Evolutionary conservation across 805 yeast genomes (phyloP).

Genomic region (Hemisphaericaspora nanyangensis): DNA sequence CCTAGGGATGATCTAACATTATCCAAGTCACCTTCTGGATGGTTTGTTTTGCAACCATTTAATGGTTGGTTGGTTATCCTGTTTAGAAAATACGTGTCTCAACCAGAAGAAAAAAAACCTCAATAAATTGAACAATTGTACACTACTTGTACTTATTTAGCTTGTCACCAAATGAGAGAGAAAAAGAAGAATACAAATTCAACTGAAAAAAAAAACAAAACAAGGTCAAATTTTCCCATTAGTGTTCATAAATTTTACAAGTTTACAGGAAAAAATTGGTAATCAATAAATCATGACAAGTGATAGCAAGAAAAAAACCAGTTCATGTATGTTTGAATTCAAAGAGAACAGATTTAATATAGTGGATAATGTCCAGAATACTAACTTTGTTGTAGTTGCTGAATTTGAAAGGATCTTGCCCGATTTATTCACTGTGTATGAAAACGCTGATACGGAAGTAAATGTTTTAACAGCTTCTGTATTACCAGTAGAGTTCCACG

Average conservation of each 20-base stretch:
- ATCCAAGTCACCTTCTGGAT: not conserved
- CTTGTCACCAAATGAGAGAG: too few relatives aligned
- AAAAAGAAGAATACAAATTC: constrained; percentile 1
- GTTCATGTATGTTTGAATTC: constrained; percentile 5
- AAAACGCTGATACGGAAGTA: constrained; percentile 22
- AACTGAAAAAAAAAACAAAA: not conserved
- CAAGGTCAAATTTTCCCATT: not conserved
- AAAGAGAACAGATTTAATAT: not conserved
- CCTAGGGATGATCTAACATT: not conserved
- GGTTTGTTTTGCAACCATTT: not conserved
- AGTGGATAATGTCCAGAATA: constrained; percentile 1
- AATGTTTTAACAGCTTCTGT: constrained; percentile 13
- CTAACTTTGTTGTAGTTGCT: constrained; percentile 6
- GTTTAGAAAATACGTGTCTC: constrained; percentile 1
- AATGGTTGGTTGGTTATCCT: not conserved
- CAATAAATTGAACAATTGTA: too few relatives aligned
- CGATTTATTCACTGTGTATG: constrained; percentile 22
- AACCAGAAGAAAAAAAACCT: constrained; percentile 6
- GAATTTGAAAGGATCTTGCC: constrained; percentile 13
- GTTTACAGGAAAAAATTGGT: constrained; percentile 2
- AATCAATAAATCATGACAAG: constrained; percentile 7
- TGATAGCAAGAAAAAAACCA: constrained; percentile 2
- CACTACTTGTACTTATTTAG: too few relatives aligned
- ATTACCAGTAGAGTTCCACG: constrained; percentile 47
- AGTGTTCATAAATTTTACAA: not conserved